Base-by-base conservation (phyloP, 73 alveolate species). In the Breviolum minutum region DNA sequence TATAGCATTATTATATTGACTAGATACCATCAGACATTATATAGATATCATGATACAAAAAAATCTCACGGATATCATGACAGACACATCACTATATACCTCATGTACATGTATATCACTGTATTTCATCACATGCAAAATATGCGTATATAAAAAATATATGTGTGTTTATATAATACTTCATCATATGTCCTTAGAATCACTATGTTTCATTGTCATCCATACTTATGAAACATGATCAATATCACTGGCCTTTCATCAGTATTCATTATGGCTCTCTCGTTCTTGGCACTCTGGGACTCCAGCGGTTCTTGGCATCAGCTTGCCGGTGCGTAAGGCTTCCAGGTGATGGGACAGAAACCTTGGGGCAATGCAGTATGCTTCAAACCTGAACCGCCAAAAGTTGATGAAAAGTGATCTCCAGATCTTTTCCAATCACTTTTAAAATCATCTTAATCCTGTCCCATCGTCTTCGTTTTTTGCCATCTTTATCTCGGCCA, bases 271-370 rank as follows among this genome's bases (percentile, higher is more conserved):
- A 3, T 40, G 54, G 54, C 54, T 40, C 54, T 40, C 54, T n/a
- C n/a, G n/a, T n/a, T n/a, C n/a, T 40, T 40, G 54, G 54, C 0
- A 40, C 24, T 68, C 90, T 81, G 71, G 54, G 70, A 71, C 70
- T 24, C 92, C 88, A n/a, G 63, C 97, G 62, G 89, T 92, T 62
- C 98, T 90, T 27, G 98, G 90, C 89, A 92, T 73, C 64, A 92
- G 98, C 90, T 92, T 92, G 85, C 98, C 98, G 13, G 89, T 92
- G 54, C 98, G 89, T 17, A 92, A 80, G 48, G 80, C 87, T n/a
- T 92, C 98, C 68, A 92, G 81, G 90, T 92, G 98, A 12, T 92
- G 66, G 20, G 98, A 79, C 16, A 92, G 71, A 54, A 92, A 64
- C 98, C 98, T 92, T 17, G 60, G 30, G 71, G 22, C 77, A 2